A percentile compares a stretch with the other conserved stretches of the same genome.
Evolutionary conservation across 169 alveolate species (phyloP).

Genomic region (Eimeria falciformis): DNA sequence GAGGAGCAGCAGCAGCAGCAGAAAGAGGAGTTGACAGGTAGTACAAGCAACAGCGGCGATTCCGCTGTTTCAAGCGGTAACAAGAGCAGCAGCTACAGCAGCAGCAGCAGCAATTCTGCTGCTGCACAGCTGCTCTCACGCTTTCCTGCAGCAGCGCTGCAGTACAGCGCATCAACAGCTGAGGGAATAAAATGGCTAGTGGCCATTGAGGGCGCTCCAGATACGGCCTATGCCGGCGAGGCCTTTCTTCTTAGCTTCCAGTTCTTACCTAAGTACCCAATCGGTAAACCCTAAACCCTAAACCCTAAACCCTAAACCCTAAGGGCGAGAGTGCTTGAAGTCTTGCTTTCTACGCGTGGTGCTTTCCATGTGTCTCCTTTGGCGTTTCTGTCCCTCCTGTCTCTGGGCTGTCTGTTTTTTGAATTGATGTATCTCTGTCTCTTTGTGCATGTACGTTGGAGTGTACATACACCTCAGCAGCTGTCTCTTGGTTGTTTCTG

Average conservation of each 20-base stretch:
- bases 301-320: too few relatives aligned
- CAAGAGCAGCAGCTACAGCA: constrained; percentile 8
- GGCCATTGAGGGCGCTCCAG: constrained; percentile 82
- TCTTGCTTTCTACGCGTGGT: too few relatives aligned
- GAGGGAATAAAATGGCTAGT: constrained; percentile 78
- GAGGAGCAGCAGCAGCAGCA: constrained; percentile 29
- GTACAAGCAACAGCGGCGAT: background rate
- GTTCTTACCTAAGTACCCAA: constrained; percentile 81
- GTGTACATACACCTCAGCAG: background rate
- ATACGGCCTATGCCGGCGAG: constrained; percentile 79
- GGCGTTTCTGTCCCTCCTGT: too few relatives aligned
- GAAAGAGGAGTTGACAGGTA: background rate
- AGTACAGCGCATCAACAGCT: background rate
- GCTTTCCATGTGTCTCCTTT: too few relatives aligned
- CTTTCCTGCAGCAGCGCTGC: background rate
- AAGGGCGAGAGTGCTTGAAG: too few relatives aligned
- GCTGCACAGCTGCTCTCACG: constrained; percentile 13
- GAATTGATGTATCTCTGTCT: too few relatives aligned
- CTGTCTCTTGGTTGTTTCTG: background rate
- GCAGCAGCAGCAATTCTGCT: constrained; percentile 12
- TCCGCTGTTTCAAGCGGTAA: background rate
- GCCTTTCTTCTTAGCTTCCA: constrained; percentile 79
- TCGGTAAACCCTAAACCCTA: constrained; percentile 70
- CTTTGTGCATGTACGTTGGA: too few relatives aligned
- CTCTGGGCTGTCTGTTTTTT: too few relatives aligned